Percentiles rank a stretch among this genome's conserved stretches.
Conservation (phyloP, 805 yeast species). For the Clavispora phyllophila region DNA sequence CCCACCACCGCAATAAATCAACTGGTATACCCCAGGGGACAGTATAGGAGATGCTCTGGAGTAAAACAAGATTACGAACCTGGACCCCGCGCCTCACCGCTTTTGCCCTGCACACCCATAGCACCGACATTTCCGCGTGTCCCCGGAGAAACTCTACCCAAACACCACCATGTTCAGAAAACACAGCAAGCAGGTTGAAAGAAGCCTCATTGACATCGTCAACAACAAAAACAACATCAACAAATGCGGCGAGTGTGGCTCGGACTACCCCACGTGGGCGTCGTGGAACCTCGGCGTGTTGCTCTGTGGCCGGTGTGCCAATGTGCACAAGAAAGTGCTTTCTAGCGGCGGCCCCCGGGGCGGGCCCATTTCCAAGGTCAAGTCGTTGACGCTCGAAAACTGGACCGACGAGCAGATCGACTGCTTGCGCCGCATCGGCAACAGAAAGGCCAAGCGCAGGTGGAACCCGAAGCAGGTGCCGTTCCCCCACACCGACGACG, state of each 20-base stretch:
- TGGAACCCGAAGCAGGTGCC: constrained; percentile 71
- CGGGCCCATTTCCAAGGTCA: constrained; percentile 50
- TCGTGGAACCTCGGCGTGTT: constrained; percentile 56
- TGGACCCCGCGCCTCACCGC: too few relatives aligned
- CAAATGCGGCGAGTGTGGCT: constrained; percentile 76
- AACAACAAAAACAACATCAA: constrained; percentile 57
- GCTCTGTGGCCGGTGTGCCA: constrained; percentile 82
- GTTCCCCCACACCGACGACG: constrained; percentile 74
- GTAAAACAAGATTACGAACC: too few relatives aligned
- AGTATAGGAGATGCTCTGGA: too few relatives aligned
- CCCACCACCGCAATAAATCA: too few relatives aligned
- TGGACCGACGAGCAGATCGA: constrained; percentile 62
- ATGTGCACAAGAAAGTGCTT: constrained; percentile 59
- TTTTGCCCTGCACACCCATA: background rate
- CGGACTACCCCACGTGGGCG: constrained; percentile 60
- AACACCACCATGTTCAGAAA: constrained; percentile 32
- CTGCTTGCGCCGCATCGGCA: constrained; percentile 46
- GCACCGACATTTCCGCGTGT: background rate
- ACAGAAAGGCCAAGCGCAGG: constrained; percentile 48
- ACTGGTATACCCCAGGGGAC: too few relatives aligned
- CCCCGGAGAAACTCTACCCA: background rate
- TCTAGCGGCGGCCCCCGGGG: constrained; percentile 40
- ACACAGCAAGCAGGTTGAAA: constrained; percentile 41
- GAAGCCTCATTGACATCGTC: constrained; percentile 53
- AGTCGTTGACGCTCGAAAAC: constrained; percentile 65